phyloP scores from a whole-genome alignment of 768 basidiomycete species.

The Amanita rimosa region DNA sequence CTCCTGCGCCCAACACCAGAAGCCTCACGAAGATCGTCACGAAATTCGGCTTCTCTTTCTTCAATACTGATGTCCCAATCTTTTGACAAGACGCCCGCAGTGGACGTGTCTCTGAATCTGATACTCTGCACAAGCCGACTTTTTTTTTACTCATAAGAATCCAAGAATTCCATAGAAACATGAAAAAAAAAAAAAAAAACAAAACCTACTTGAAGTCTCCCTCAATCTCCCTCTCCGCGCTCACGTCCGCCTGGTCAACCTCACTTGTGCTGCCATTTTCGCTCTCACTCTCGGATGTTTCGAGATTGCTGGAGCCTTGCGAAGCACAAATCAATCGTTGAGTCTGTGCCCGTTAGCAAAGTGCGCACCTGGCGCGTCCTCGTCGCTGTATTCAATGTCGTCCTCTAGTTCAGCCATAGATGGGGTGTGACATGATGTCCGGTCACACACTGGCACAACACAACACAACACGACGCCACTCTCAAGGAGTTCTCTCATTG shows the following conservation, averaged over 20 bases:
- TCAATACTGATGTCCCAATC: constrained; percentile 70
- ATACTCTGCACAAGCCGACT: constrained; percentile 66
- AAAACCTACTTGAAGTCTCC: too few species aligned
- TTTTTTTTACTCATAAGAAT: neutral
- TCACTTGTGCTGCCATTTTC: constrained; percentile 1
- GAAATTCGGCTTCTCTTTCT: constrained; percentile 58
- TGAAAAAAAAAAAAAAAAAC: too few species aligned
- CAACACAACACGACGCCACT: too few species aligned
- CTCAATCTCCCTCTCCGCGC: constrained; percentile 25
- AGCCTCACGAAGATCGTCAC: constrained; percentile 61
- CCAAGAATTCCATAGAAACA: too few species aligned
- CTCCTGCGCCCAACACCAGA: constrained; percentile 57
- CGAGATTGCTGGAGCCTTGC: constrained; percentile 7
- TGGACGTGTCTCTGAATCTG: constrained; percentile 35
- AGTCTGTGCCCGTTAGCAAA: too few species aligned
- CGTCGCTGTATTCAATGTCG: constrained; percentile 1
- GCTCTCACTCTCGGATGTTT: constrained; percentile 6
- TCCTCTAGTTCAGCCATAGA: too few species aligned
- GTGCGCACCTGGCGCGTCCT: constrained; percentile 12
- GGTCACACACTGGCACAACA: too few species aligned
- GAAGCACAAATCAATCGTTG: neutral
- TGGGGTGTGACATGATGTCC: too few species aligned
- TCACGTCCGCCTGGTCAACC: constrained; percentile 13
- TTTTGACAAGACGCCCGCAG: constrained; percentile 37
- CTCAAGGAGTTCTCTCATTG: too few species aligned